Base-by-base conservation (phyloP, 257 asterid genomes). In the Scutellaria galericulata region DNA sequence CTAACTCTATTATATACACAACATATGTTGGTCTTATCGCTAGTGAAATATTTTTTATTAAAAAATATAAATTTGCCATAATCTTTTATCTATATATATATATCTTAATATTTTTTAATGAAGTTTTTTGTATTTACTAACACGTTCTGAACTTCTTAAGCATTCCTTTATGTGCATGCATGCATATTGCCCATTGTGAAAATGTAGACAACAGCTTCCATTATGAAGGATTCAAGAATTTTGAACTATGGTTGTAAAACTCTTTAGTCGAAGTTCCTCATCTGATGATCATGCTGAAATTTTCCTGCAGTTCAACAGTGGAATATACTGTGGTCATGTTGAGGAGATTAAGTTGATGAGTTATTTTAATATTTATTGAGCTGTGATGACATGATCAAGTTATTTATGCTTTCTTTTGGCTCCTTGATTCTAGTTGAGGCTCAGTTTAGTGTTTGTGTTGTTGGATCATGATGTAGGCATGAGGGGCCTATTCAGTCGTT, bases 401-500 rank as follows among this genome's bases (percentile, higher is more conserved):
- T 55, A 50, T 24, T 54, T 56, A 42, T 45, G 57, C 58, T 48
- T 15, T 62, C 42, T 65, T 71, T 24, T 31, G 35, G 9, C 40
- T 53, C 27, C 6, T 47, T 27, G 48, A 12, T 66, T 7, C 45
- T 70, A 35, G 10, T 72, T 20, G 68, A 44, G 35, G 57, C 62
- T 54, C 18, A 60, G 50, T 54, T 65, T 61, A 54, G 69, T 31
- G 37, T 78, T 41, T 64, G 52, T 42, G 53, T 35, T 66, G 57
- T 52, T 77, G 79, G 61, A 57, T 73, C 59, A 72, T 71, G 70
- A 66, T 80, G 50, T 81, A 90, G 96, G 87, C 85, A 88, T 71
- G 89, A 78, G 62, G 91, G 82, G 77, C 82, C 72, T 53, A 61
- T 56, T 66, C 96, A 82, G 75, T 82, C 96, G 7, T 74, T 80